Evolutionary conservation across 2,329 filamentous ascomycete genomes (phyloP).

Genomic region (Monosporascus sp.): DNA sequence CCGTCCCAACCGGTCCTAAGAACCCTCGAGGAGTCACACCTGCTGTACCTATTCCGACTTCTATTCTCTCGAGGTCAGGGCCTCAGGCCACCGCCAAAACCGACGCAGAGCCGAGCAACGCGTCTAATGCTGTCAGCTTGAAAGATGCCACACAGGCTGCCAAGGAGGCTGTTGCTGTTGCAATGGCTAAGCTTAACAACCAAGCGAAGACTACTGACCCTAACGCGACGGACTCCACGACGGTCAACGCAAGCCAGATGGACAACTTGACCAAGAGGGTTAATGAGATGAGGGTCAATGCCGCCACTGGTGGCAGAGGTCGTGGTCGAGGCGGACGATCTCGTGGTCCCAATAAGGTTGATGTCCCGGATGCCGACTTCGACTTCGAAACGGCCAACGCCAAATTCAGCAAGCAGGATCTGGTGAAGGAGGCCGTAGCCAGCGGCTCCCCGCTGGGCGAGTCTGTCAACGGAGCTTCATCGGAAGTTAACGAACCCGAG

Average conservation of each 20-base stretch:
- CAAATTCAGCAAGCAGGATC: conserved; percentile 81
- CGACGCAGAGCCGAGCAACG: conserved; percentile 30
- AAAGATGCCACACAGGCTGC: conserved; percentile 69
- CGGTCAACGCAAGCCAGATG: conserved; percentile 43
- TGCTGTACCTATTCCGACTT: conserved; percentile 57
- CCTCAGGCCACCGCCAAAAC: conserved; percentile 30
- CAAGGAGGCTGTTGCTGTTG: conserved; percentile 71
- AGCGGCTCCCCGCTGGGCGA: conserved; percentile 62
- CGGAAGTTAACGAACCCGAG: conserved; percentile 29
- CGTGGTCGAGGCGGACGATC: conserved; percentile 41
- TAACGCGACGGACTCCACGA: conserved; percentile 20
- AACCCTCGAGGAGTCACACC: conserved; percentile 51
- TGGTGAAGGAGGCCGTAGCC: conserved; percentile 83
- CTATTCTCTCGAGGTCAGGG: conserved; percentile 24
- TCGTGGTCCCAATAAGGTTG: conserved; percentile 58
- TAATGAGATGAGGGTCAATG: conserved; percentile 68
- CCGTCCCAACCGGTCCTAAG: conserved; percentile 42
- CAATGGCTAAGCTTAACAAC: conserved; percentile 65
- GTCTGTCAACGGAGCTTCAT: conserved; percentile 33
- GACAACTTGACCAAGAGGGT: conserved; percentile 72
- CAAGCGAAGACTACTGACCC: conserved; percentile 11
- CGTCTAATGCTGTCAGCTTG: conserved; percentile 37
- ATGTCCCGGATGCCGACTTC: conserved; percentile 85
- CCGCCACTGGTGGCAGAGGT: conserved; percentile 43
- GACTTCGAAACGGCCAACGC: conserved; percentile 85